phyloP scores from a whole-genome alignment of 2,329 filamentous ascomycete genomes.

The Epichloe amarillans region DNA sequence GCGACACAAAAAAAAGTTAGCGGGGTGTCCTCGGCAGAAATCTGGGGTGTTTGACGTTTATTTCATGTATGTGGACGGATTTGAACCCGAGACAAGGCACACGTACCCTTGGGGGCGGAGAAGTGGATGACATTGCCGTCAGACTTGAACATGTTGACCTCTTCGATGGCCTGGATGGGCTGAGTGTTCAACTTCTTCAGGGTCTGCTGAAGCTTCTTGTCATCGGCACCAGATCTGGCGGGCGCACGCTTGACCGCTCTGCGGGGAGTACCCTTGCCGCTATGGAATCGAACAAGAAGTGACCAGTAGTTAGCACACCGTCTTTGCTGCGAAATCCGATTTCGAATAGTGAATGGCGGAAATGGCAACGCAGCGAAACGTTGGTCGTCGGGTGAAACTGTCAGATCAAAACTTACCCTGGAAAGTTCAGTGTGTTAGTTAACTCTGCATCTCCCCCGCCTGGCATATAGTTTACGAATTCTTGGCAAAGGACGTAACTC shows the following conservation, averaged over 20 bases:
- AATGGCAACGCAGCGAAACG: background rate
- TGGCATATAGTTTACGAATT: background rate
- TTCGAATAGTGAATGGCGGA: background rate
- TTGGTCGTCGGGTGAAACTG: background rate
- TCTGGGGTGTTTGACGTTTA: background rate
- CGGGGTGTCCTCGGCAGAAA: background rate
- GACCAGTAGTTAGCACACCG: conserved; percentile 13
- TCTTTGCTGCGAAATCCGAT: background rate
- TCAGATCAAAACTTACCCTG: conserved; percentile 23
- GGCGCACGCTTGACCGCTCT: conserved; percentile 98
- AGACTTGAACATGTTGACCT: conserved; percentile 99
- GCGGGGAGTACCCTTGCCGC: conserved; percentile 96
- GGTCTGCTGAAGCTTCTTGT: conserved; percentile 97
- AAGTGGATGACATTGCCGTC: conserved; percentile 99
- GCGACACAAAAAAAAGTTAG: background rate
- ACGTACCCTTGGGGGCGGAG: conserved; percentile 86
- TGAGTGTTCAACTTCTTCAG: conserved; percentile 99
- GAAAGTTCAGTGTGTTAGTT: background rate
- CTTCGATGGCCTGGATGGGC: conserved; percentile 98
- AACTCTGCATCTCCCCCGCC: background rate
- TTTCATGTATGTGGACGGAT: background rate
- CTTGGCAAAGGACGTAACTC: conserved; percentile 27
- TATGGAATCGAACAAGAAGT: conserved; percentile 14
- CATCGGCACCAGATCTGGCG: conserved; percentile 82
- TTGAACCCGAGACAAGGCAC: conserved; percentile 17